These are phyloP conservation scores for Arabidopsis suecica DNA, from an alignment of 345 rosid species.

Conservation along the genomic window DNA sequence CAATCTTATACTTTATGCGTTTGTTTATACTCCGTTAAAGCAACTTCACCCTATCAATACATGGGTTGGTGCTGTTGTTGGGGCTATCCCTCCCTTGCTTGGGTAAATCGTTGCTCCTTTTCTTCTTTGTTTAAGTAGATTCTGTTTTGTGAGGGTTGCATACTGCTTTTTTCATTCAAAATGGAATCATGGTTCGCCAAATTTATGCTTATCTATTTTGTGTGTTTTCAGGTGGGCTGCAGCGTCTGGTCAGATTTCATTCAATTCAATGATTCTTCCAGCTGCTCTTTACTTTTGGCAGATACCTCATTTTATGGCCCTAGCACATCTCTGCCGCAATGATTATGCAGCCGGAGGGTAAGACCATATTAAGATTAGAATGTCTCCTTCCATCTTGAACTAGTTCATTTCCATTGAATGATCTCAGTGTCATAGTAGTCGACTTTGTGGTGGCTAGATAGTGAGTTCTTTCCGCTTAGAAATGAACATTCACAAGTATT, in stretches of 20 bases:
- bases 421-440: not conserved
- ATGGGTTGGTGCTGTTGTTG: slow-evolving; percentile 98
- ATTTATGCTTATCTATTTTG: slow-evolving; percentile 29
- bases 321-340: slow-evolving; percentile 78
- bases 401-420: not conserved
- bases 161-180: not conserved
- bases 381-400: slow-evolving; percentile 16
- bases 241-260: slow-evolving; percentile 77
- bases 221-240: slow-evolving; percentile 79
- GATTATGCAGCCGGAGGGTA: slow-evolving; percentile 99
- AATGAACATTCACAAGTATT: not conserved
- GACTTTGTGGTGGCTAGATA: slow-evolving; percentile 3
- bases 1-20: slow-evolving; percentile 75
- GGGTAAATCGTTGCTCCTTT: slow-evolving; percentile 61
- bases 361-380: slow-evolving; percentile 37
- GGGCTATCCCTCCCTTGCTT: slow-evolving; percentile 96
- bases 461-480: not conserved
- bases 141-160: not conserved
- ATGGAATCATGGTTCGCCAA: not conserved
- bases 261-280: slow-evolving; percentile 78
- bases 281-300: slow-evolving; percentile 99
- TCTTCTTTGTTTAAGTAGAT: not conserved
- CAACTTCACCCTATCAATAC: slow-evolving; percentile 97
- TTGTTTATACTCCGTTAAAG: slow-evolving; percentile 87
- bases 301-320: slow-evolving; percentile 99